These are phyloP conservation scores for Bruguiera hainesii DNA, from an alignment of 441 rosid genomes.

Conservation along the genomic window DNA sequence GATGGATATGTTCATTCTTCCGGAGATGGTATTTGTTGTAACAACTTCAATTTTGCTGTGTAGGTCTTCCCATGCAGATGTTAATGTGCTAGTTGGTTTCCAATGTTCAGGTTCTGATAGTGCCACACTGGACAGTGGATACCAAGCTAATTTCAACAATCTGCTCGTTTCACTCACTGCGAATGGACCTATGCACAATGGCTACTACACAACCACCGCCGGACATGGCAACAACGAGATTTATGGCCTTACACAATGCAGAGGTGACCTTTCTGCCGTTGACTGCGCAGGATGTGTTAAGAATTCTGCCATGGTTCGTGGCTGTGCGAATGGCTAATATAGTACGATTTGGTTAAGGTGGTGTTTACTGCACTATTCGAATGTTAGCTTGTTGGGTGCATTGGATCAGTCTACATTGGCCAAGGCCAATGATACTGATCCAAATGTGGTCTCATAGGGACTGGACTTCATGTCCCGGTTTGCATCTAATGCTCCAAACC, in stretches of 20 bases:
- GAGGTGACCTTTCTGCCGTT: conserved; percentile 27
- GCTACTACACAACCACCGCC: conserved; percentile 21
- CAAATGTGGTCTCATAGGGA: conserved; percentile 24
- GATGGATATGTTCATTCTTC: too few species aligned
- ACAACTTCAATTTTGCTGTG: conserved; percentile 15
- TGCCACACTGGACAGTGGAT: conserved; percentile 17
- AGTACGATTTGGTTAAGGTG: conserved; percentile 33
- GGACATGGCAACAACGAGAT: conserved; percentile 25
- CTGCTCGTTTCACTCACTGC: conserved; percentile 25
- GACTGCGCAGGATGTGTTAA: conserved; percentile 31
- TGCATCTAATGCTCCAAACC: conserved; percentile 26
- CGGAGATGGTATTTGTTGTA: neutral
- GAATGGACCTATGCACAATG: conserved; percentile 19
- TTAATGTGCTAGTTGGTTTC: conserved; percentile 14
- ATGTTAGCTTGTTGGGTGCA: conserved; percentile 29
- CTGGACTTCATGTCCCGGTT: conserved; percentile 31
- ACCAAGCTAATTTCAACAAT: conserved; percentile 24
- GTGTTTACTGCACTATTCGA: conserved; percentile 39
- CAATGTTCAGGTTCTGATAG: conserved; percentile 28
- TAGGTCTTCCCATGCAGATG: conserved; percentile 22
- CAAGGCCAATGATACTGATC: conserved; percentile 27
- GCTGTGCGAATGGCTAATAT: conserved; percentile 22
- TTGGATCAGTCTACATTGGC: conserved; percentile 35
- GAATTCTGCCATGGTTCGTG: conserved; percentile 9
- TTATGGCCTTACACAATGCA: conserved; percentile 38